Percentiles rank a stretch among this genome's conserved stretches.
Conservation (phyloP, 805 yeast genomes). For the Candida arabinofermentans region DNA sequence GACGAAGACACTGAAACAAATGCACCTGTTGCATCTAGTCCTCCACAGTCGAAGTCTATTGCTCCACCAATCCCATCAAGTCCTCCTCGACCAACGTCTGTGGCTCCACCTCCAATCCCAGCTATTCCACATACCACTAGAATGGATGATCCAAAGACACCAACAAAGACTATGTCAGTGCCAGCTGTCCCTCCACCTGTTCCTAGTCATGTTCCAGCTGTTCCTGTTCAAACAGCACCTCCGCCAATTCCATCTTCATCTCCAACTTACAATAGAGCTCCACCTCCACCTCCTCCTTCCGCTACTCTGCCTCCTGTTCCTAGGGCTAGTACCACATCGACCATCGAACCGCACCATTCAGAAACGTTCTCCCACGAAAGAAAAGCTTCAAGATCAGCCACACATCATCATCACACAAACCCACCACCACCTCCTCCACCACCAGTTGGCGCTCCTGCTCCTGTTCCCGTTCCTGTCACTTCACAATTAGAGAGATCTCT, state of each 20-base stretch:
- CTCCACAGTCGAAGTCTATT: constrained; percentile 9
- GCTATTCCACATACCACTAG: constrained; percentile 9
- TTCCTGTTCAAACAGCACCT: neutral
- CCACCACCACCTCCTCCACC: constrained; percentile 17
- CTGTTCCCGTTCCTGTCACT: neutral
- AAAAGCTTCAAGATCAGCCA: neutral
- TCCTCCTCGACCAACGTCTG: constrained; percentile 10
- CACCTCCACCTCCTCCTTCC: constrained; percentile 20
- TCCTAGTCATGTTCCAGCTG: constrained; percentile 10
- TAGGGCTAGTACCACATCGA: constrained; percentile 13
- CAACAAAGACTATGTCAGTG: too few species aligned
- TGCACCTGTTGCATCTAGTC: too few species aligned
- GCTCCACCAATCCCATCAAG: constrained; percentile 5
- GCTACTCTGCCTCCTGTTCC: constrained; percentile 23
- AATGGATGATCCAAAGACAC: too few species aligned
- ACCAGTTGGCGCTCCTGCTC: constrained; percentile 1
- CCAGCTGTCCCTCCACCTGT: constrained; percentile 16
- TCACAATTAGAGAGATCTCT: neutral
- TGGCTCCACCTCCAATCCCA: constrained; percentile 18
- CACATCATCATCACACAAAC: constrained; percentile 7
- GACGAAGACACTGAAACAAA: constrained; percentile 47
- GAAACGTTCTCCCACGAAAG: neutral
- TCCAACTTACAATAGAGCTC: constrained; percentile 16
- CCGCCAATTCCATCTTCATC: constrained; percentile 22
- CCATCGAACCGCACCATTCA: constrained; percentile 8